Conservation (phyloP, 257 asterid species). For the Echium plantagineum region DNA sequence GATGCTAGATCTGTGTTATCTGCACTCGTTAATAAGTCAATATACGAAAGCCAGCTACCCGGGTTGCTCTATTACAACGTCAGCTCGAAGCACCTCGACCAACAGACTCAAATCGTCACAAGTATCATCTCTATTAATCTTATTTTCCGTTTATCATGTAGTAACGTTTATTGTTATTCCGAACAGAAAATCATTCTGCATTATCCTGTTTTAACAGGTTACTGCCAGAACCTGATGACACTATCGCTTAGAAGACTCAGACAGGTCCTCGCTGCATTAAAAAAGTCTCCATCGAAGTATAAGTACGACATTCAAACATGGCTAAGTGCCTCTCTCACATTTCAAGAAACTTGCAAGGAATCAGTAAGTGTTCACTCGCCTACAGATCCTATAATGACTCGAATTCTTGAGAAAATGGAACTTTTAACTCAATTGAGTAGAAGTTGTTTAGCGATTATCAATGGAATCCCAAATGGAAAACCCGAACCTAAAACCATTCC, state of each 20-base stretch:
- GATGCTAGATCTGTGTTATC: background rate
- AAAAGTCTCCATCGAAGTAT: constrained; percentile 29
- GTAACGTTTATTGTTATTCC: too few species aligned
- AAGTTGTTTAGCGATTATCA: constrained; percentile 48
- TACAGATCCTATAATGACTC: constrained; percentile 22
- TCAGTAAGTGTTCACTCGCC: constrained; percentile 20
- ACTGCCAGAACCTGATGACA: constrained; percentile 40
- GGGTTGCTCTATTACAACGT: background rate
- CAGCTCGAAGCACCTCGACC: background rate
- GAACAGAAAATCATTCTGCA: too few species aligned
- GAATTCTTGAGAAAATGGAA: constrained; percentile 47
- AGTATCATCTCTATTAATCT: background rate
- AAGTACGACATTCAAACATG: constrained; percentile 64
- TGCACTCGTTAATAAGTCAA: background rate
- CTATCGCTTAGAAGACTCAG: constrained; percentile 42
- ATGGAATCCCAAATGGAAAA: constrained; percentile 22
- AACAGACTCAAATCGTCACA: background rate
- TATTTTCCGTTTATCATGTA: too few species aligned
- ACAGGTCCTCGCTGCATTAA: constrained; percentile 40
- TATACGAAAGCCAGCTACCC: background rate
- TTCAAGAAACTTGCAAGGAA: constrained; percentile 61
- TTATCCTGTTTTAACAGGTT: too few species aligned
- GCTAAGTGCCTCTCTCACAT: constrained; percentile 70
- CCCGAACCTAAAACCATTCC: background rate
- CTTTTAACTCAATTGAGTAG: constrained; percentile 41